phyloP scores from a whole-genome alignment of 83 land plant genomes.

The Picea abies region DNA sequence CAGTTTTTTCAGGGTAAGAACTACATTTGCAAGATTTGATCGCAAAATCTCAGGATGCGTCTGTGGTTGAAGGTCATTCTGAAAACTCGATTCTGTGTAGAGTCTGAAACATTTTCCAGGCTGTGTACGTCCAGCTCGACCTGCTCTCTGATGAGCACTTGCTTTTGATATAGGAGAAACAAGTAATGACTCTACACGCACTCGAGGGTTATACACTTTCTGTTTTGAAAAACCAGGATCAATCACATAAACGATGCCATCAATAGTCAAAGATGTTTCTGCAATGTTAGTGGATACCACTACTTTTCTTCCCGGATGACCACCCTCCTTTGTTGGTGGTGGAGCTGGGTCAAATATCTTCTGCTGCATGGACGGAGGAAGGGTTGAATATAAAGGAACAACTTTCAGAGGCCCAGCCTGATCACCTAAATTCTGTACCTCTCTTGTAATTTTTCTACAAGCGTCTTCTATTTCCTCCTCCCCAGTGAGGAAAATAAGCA shows the following conservation, averaged over 20 bases:
- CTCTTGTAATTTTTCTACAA: slow-evolving; percentile 45
- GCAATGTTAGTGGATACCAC: slow-evolving; percentile 63
- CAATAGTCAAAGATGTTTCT: slow-evolving; percentile 56
- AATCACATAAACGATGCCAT: slow-evolving; percentile 56
- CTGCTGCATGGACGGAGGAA: slow-evolving; percentile 59
- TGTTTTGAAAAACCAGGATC: slow-evolving; percentile 61
- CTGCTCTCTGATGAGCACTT: slow-evolving; percentile 64
- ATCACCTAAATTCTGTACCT: slow-evolving; percentile 51
- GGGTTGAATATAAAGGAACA: slow-evolving; percentile 50
- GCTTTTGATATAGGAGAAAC: too few species aligned
- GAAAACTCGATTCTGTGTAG: slow-evolving; percentile 53
- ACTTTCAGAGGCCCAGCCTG: slow-evolving; percentile 57
- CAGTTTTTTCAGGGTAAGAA: slow-evolving; percentile 14
- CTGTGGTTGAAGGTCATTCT: slow-evolving; percentile 22
- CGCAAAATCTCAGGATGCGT: slow-evolving; percentile 11
- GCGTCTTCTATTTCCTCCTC: slow-evolving; percentile 53
- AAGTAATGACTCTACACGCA: slow-evolving; percentile 53
- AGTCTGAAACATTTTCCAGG: slow-evolving; percentile 62
- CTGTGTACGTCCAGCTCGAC: slow-evolving; percentile 55
- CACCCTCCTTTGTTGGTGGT: slow-evolving; percentile 47
- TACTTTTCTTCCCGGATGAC: slow-evolving; percentile 51
- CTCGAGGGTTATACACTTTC: slow-evolving; percentile 52
- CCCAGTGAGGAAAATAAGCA: slow-evolving; percentile 43
- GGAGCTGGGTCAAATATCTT: slow-evolving; percentile 63
- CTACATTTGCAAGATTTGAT: slow-evolving; percentile 17